Evolutionary conservation across 768 basidiomycete genomes (phyloP).

Genomic region (Trametes cinnabarina): DNA sequence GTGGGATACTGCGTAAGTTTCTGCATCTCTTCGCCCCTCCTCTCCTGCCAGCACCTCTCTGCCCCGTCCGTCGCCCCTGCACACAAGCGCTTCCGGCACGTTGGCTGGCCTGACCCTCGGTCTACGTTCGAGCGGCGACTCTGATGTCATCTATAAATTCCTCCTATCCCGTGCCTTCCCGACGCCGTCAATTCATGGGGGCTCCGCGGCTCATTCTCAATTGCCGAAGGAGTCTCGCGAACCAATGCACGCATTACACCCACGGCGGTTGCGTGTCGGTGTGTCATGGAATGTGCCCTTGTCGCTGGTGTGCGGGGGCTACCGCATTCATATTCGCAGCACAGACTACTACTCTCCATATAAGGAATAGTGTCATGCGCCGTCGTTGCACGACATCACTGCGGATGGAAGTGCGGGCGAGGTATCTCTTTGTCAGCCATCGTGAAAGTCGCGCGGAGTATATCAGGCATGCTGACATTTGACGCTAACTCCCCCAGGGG

Average conservation of each 20-base stretch:
- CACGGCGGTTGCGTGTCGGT: neutral
- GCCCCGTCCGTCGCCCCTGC: neutral
- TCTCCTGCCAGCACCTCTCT: neutral
- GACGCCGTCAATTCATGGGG: neutral
- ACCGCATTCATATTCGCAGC: no score
- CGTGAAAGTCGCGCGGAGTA: neutral
- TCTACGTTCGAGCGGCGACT: conserved; percentile 7
- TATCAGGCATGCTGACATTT: conserved; percentile 10
- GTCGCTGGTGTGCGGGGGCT: no score
- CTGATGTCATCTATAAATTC: conserved; percentile 10
- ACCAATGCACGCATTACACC: neutral
- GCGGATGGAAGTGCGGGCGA: neutral
- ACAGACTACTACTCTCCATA: neutral
- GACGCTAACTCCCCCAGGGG: conserved; percentile 53
- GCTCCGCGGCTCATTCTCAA: neutral
- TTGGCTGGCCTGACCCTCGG: neutral
- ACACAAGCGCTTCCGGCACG: neutral
- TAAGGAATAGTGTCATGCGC: no score
- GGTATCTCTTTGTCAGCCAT: neutral
- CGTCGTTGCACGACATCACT: neutral
- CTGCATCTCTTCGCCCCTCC: neutral
- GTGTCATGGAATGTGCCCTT: neutral
- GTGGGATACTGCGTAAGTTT: conserved; percentile 94
- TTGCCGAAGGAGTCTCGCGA: neutral
- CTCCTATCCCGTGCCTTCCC: neutral